phyloP scores from a whole-genome alignment of 306 rosid genomes.

The Malus asiatica region DNA sequence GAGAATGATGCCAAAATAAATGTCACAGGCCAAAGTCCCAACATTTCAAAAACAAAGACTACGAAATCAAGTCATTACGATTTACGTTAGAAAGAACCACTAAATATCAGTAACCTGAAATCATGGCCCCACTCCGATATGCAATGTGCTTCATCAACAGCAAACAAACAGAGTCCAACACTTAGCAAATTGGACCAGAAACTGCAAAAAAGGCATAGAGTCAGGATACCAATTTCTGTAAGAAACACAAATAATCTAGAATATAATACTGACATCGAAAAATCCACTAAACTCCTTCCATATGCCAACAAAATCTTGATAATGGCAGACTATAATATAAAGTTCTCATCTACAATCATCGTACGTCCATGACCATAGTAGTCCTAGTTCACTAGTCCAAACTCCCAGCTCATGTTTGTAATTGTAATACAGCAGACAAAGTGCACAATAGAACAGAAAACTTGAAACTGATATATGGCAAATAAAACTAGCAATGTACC shows the following conservation, averaged over 20 bases:
- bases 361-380: not conserved
- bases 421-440: not conserved
- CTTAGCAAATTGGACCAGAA: slow-evolving; percentile 85
- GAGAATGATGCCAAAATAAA: not conserved
- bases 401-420: not conserved
- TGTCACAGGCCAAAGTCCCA: not conserved
- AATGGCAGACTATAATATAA: not conserved
- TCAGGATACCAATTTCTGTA: slow-evolving; percentile 1
- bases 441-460: not conserved
- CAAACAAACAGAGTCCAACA: slow-evolving; percentile 70
- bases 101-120: slow-evolving; percentile 41
- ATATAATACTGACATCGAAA: not conserved
- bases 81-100: not conserved
- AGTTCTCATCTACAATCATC: not conserved
- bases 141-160: slow-evolving; percentile 95
- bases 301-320: not conserved
- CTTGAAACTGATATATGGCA: not conserved
- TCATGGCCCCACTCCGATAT: slow-evolving; percentile 96
- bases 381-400: not conserved
- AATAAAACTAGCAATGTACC: slow-evolving; percentile 27
- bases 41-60: not conserved
- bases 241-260: not conserved
- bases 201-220: slow-evolving; percentile 37
- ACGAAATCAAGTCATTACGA: not conserved
- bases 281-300: not conserved